Evolutionary conservation across 164 flowering plant species (phyloP), one percentile per base, ranked within the genome.

Genomic region (Dillenia turbinata): DNA sequence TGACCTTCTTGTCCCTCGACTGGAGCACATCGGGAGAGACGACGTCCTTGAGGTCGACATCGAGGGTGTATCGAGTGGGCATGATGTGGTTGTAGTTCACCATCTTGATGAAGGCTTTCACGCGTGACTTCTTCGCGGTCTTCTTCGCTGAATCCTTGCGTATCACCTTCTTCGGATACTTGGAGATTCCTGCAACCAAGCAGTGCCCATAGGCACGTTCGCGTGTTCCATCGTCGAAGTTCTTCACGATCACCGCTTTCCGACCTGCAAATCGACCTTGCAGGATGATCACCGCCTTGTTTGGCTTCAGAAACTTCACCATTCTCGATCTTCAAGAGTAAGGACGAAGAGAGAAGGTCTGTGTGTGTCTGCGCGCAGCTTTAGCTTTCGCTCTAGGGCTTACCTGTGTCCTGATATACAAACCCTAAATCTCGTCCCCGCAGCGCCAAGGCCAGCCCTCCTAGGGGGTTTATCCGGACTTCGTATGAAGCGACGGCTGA

Each of bases 231-330:
- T 82, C 82, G 67, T 82, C 86, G 66, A 77, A 79, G n/a, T 65
- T n/a, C 10, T 55, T 56, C 2, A 79, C 65, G 76, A 82, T 82
- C 56, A 75, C 80, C 10, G 82, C 83, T 71, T 82, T 82, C 49
- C 78, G 77, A 1, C 86, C 86, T 52, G 86, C 83, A 55, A 56
- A 76, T 7, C 83, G 77, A 1, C 86, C 86, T 48, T 82, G 86
- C 9, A 82, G 71, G 15, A 82, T 43, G 57, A 82, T 57, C 47
- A 79, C 82, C 3, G 81, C 83, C 75, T 82, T 82, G 68, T 74
- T 77, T 15, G 63, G 80, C 70, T 82, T 82, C 54, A 82, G 59
- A 40, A 82, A 82, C 64, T 82, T 82, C 67, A 82, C 83, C 86
- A 82, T 82, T 60, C 47, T 62, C 58, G 8, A 33, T 33, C 40